Conservation (phyloP, 257 asterid species). For the Jacaranda copaia region DNA sequence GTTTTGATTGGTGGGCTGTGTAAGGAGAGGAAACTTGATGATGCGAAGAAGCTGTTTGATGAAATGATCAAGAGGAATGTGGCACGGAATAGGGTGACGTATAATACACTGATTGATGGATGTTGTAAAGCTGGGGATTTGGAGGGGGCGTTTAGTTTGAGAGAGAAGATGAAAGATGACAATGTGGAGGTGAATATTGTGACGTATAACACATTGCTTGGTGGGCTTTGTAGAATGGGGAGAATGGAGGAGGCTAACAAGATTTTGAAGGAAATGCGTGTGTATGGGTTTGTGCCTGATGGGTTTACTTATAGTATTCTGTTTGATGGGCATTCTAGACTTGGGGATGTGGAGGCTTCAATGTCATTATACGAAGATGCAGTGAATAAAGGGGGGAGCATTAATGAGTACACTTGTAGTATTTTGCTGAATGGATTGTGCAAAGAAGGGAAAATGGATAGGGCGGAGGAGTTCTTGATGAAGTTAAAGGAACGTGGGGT, state of each 20-base stretch:
- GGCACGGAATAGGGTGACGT: constrained; percentile 61
- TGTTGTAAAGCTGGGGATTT: constrained; percentile 71
- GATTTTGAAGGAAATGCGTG: constrained; percentile 70
- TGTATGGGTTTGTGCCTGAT: constrained; percentile 68
- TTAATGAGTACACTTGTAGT: constrained; percentile 58
- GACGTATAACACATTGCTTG: constrained; percentile 73
- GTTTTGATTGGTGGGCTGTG: constrained; percentile 85
- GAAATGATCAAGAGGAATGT: constrained; percentile 70
- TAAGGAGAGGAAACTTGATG: constrained; percentile 67
- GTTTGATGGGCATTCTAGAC: constrained; percentile 66
- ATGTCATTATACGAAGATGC: constrained; percentile 64
- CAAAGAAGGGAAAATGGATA: constrained; percentile 62
- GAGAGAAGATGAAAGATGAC: constrained; percentile 63
- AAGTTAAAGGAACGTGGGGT: constrained; percentile 59
- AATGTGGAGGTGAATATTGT: constrained; percentile 64
- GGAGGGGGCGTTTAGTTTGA: constrained; percentile 59
- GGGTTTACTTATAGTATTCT: constrained; percentile 69
- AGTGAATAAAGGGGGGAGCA: constrained; percentile 50
- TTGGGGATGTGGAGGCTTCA: constrained; percentile 63
- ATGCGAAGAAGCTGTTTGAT: constrained; percentile 73
- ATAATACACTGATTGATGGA: constrained; percentile 79
- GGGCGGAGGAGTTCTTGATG: constrained; percentile 60
- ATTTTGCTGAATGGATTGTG: constrained; percentile 71
- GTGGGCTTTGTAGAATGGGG: constrained; percentile 71
- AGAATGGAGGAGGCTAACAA: constrained; percentile 66